These are phyloP conservation scores for Fagopyrum tataricum DNA, from an alignment of 148 eudicot species.

Conservation along the genomic window DNA sequence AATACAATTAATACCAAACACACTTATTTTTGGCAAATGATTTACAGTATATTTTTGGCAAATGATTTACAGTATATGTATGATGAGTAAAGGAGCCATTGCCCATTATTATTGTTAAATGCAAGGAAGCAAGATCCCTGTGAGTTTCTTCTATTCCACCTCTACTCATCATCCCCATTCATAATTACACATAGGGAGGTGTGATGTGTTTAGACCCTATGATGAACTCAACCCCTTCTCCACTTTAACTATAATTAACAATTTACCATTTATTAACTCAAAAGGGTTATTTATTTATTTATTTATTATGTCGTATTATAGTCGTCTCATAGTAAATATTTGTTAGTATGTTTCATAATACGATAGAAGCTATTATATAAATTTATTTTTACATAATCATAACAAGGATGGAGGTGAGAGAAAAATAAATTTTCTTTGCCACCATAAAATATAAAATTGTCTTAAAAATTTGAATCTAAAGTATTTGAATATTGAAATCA, in stretches of 20 bases:
- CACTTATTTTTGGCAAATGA: not conserved
- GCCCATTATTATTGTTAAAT: not conserved
- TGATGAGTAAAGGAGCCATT: not conserved
- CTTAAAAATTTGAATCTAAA: too few relatives aligned
- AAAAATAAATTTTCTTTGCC: too few relatives aligned
- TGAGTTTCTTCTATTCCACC: constrained; percentile 6
- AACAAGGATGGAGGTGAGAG: too few relatives aligned
- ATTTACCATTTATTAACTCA: too few relatives aligned
- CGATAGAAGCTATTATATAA: too few relatives aligned
- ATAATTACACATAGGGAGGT: not conserved
- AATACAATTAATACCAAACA: not conserved
- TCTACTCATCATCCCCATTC: not conserved
- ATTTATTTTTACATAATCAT: too few relatives aligned
- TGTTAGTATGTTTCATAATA: too few relatives aligned
- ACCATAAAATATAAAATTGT: too few relatives aligned
- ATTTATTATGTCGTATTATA: too few relatives aligned
- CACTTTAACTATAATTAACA: not conserved
- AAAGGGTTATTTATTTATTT: too few relatives aligned
- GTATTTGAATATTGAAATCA: too few relatives aligned
- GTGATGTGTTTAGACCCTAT: not conserved
- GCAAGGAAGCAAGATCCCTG: not conserved
- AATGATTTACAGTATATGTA: not conserved
- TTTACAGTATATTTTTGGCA: not conserved
- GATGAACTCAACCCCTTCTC: not conserved
- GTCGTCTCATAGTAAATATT: too few relatives aligned